Percentiles rank a stretch among this genome's conserved stretches.
These are phyloP conservation scores for Fistulinella staudtii DNA, from an alignment of 1,284 basidiomycete genomes.

Conservation along the genomic window DNA sequence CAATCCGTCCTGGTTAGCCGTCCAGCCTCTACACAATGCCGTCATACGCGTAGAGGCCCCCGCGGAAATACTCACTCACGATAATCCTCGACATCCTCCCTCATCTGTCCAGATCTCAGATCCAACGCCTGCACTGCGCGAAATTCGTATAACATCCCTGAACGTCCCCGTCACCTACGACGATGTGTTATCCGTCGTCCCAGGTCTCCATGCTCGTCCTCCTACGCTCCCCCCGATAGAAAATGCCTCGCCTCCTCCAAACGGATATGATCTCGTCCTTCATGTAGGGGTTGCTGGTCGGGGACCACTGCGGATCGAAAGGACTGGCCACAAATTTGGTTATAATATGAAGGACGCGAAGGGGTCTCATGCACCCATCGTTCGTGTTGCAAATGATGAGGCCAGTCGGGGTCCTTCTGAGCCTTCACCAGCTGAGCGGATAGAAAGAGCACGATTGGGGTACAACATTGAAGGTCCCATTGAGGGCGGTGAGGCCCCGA, in stretches of 20 bases:
- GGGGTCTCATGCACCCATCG: conserved; percentile 53
- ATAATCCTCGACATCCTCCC: conserved; percentile 7
- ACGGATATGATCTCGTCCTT: conserved; percentile 71
- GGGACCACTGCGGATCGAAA: conserved; percentile 63
- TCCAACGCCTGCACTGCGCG: conserved; percentile 22
- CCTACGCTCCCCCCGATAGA: conserved; percentile 48
- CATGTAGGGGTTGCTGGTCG: conserved; percentile 68
- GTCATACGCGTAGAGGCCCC: conserved; percentile 42
- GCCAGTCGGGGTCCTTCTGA: conserved; percentile 18
- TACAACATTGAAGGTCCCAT: conserved; percentile 25
- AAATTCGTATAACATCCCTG: conserved; percentile 59
- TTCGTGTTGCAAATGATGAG: conserved; percentile 37
- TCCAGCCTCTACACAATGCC: conserved; percentile 52
- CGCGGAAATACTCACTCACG: not conserved
- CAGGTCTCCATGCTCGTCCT: conserved; percentile 59
- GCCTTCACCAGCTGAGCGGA: conserved; percentile 34
- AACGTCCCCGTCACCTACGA: conserved; percentile 61
- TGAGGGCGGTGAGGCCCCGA: conserved; percentile 34
- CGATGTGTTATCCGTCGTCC: conserved; percentile 53
- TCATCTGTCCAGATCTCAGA: conserved; percentile 5
- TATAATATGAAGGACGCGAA: conserved; percentile 68
- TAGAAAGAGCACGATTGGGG: conserved; percentile 33
- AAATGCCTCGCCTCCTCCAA: conserved; percentile 40
- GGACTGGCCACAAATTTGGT: conserved; percentile 63
- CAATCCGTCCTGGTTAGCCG: conserved; percentile 65